A percentile compares a stretch with the other conserved stretches of the same genome.
Evolutionary conservation across 768 basidiomycete genomes (phyloP).

Genomic region (Plicaturopsis crispa): DNA sequence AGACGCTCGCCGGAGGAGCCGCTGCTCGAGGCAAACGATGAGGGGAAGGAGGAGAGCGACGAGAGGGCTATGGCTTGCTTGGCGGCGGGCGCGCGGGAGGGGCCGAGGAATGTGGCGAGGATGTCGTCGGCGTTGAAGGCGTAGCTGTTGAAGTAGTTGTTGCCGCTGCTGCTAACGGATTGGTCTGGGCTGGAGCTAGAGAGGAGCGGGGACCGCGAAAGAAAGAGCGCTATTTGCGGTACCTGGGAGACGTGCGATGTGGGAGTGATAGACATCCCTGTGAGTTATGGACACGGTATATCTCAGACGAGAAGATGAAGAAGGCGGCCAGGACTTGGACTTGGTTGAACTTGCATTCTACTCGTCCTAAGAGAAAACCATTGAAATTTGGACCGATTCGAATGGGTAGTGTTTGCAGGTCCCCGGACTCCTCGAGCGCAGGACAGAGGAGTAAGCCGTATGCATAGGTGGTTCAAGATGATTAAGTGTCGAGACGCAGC

Average conservation of each 20-base stretch:
- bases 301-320: not conserved
- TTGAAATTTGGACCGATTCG: too few relatives aligned
- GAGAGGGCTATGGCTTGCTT: not conserved
- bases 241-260: not conserved
- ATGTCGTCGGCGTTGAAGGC: not conserved
- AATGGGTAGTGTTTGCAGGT: too few relatives aligned
- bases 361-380: too few relatives aligned
- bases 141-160: not conserved
- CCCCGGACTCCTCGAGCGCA: slow-evolving; percentile 11
- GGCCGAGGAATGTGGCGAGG: not conserved
- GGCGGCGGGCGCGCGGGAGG: not conserved
- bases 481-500: too few relatives aligned
- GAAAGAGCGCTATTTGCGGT: not conserved
- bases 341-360: not conserved
- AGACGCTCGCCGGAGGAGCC: not conserved
- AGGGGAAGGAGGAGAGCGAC: not conserved
- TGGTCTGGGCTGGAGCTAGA: not conserved
- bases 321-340: not conserved
- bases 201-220: not conserved
- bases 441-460: slow-evolving; percentile 22
- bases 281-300: not conserved
- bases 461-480: slow-evolving; percentile 16
- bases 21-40: not conserved
- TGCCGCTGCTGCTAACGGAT: not conserved
- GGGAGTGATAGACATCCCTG: not conserved